Evolutionary conservation across 768 basidiomycete species (phyloP), one percentile per base, ranked within the genome.

Genomic region (Psilocybe subaeruginosa): DNA sequence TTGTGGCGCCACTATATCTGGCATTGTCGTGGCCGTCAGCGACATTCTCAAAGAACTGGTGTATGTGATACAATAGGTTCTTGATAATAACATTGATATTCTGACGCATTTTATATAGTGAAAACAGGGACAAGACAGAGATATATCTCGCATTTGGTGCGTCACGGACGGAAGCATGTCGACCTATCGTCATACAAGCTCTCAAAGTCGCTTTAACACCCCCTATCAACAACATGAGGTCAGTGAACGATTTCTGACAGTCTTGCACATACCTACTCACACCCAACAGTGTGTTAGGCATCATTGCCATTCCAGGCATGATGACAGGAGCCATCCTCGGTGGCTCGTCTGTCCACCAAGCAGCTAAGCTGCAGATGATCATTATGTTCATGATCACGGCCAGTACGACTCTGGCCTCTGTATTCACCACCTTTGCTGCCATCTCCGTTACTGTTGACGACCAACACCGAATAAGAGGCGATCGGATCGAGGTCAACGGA

Each of bases 351-450:
- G 91, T 95, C 45, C 82, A 92, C 17, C 92, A 93, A 73, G 95
- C 94, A 0, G 92, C 92, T 2, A 85, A 87, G 54, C 76, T 95
- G 14, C 95, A 95, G 67, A 95, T 95, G 89, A 87, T 96, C 60
- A 93, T 96, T 76, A 92, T 95, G 87, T 95, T 96, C 74, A 92
- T 95, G 90, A 92, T 95, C 48, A 87, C 88, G 2, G 87, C 93
- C 0, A 84, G 86, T 60, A 90, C 90, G 0, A 85, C 88, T 0
- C 81, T 96, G 27, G 84, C 90, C 11, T 81, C 88, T 2, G 87
- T 92, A 56, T 76, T 84, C 54, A 83, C 86, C 2, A 88, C 89
- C 0, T 73, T 88, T 58, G 75, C 86, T 45, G 80, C 85, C 6
- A 80, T 95, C 7, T 70, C 72, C 3, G 80, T 89, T 12, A 80